A percentile compares a stretch with the other conserved stretches of the same genome.
These are phyloP conservation scores for Picea abies DNA, from an alignment of 83 land plant species.

Conservation along the genomic window DNA sequence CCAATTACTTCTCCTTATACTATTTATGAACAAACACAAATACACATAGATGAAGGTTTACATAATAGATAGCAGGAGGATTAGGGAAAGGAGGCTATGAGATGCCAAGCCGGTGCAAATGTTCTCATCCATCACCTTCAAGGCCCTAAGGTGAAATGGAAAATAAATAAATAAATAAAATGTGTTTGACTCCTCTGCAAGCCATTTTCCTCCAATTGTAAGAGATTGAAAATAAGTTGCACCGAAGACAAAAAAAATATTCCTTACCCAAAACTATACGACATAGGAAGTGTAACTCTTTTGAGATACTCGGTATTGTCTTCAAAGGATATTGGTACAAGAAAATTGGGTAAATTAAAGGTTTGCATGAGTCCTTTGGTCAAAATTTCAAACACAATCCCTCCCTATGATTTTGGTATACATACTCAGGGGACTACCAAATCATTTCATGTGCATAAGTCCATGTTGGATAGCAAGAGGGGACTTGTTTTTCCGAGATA, in stretches of 20 bases:
- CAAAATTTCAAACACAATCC: conserved; percentile 7
- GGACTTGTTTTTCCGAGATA: conserved; percentile 22
- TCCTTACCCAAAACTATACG: not conserved
- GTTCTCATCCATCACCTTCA: no score
- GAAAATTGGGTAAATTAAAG: conserved; percentile 6
- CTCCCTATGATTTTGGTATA: not conserved
- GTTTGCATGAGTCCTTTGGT: conserved; percentile 10
- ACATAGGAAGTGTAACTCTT: not conserved
- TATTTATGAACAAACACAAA: no score
- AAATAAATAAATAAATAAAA: no score
- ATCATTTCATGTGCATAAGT: not conserved
- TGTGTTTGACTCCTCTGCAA: not conserved
- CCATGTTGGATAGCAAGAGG: conserved; percentile 27
- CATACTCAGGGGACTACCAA: not conserved
- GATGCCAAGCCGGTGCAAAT: no score
- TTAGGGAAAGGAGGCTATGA: no score
- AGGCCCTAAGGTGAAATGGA: no score
- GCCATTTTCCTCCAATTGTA: not conserved
- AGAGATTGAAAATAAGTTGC: not conserved
- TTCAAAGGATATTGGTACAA: not conserved
- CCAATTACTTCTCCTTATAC: no score
- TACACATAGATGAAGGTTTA: no score
- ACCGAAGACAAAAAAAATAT: conserved; percentile 4
- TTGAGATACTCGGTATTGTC: not conserved
- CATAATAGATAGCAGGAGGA: no score